Evolutionary conservation across 768 basidiomycete genomes (phyloP), one percentile per base, ranked within the genome.

Genomic region (Rhizopogon sp.): DNA sequence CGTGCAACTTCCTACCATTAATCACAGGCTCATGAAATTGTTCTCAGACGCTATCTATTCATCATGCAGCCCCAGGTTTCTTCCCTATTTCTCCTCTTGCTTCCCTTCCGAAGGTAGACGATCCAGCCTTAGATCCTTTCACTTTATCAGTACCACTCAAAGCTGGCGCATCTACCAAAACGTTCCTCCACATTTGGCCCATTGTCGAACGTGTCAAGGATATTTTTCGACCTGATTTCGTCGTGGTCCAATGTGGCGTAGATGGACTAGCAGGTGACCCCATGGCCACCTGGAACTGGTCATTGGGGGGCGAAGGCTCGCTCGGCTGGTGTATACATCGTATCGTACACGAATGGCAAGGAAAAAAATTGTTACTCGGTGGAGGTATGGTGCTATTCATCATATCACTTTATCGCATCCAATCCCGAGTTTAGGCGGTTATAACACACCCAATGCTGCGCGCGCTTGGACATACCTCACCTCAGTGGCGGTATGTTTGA

Each of bases 211-310:
- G 68, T 3, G 72, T 94, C 22, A 79, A 70, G 56, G 71, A 76
- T 11, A 75, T 78, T 0, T 94, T 88, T 66, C 63, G 72, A 3
- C 94, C 94, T 0, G 88, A 95, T 60, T 90, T 81, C 61, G 67
- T 92, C 13, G 79, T 96, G 0, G 63, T 97, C 0, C 93, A 97
- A 63, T 92, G 93, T 54, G 95, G 95, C 2, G 82, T 84, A 1
- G 95, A 98, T 60, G 91, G 85, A 0, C 78, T 98, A 3, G 85
- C 91, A 1, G 91, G 88, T 0, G 95, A 97, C 67, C 87, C 88
- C 1, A 85, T 85, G 69, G 78, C 79, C 4, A 78, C 80, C 3
- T 85, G 88, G 76, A 86, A 92, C 66, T 85, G 86, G 84, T 75
- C 79, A 5, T 68, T 92, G 28, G 80, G 75, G 8, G 70, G 69